Evolutionary conservation across 208 protist genomes (phyloP), one percentile per base, ranked within the genome.

Genomic region (Leishmania guyanensis): DNA sequence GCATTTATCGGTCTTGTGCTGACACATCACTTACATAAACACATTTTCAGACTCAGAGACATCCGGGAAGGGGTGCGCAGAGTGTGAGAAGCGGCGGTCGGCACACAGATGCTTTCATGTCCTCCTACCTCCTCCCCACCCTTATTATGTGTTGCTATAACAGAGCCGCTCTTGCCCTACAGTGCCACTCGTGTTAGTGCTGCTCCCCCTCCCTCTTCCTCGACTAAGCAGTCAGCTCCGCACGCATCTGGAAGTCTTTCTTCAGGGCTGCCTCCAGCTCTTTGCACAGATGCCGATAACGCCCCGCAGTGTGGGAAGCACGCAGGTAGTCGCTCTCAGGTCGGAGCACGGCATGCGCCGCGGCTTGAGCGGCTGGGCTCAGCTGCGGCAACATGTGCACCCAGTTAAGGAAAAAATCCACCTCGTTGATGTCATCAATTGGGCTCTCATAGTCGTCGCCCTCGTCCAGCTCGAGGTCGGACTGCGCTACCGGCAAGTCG

Each of bases 381-480:
- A 74, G 60, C 65, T 89, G 84, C 64, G 78, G 69, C 53, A 83
- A 17, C 62, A 80, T 29, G 71, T 70, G 80, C 46, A 84, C 76
- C 85, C 84, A 91, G 26, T 73, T 36, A 20, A 85, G 36, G 66
- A 96, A 95, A 48, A 86, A 83, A 2, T 91, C 68, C 29, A 94
- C 94, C 84, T 97, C 94, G 74, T 95, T 96, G 53, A 97, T 86
- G 70, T 94, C 90, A 66, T 97, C 94, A 74, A 97, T 97, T 16
- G 92, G 92, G 80, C 94, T 96, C 65, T 91, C 86, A 82, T 97
- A 97, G 78, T 94, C 85, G 78, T 97, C 94, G 33, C 90, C 94
- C 78, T 97, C 94, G 75, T 97, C 94, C 39, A 77, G 58, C 26
- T 83, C 80, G 26, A 86, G 69, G 43, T 81, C 88, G 48, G 86